These are phyloP conservation scores for Kalanchoe fedtschenkoi DNA, from an alignment of 164 flowering plant species.

Conservation along the genomic window DNA sequence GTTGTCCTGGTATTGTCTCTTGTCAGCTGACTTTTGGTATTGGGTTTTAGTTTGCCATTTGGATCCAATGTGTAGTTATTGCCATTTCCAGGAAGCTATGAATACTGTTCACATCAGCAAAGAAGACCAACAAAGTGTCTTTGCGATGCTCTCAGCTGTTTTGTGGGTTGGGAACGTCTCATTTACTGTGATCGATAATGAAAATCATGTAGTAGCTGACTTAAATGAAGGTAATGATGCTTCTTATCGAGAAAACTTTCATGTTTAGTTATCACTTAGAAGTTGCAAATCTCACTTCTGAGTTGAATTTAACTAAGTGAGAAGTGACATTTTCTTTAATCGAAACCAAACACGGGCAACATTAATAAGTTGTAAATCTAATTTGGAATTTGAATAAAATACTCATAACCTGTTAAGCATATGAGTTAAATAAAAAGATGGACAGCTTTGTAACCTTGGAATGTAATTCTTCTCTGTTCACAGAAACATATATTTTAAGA, in stretches of 20 bases:
- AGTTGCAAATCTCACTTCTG: not conserved
- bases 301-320: not conserved
- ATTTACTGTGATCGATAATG: slow-evolving; percentile 72
- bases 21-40: not conserved
- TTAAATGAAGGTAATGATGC: slow-evolving; percentile 69
- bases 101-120: slow-evolving; percentile 86
- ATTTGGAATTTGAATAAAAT: too few relatives aligned
- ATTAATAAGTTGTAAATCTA: too few relatives aligned
- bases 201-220: slow-evolving; percentile 86
- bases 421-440: not conserved
- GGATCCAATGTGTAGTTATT: not conserved
- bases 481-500: not conserved
- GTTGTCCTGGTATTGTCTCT: slow-evolving; percentile 56
- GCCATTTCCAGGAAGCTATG: slow-evolving; percentile 68
- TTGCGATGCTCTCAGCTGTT: slow-evolving; percentile 95
- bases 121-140: slow-evolving; percentile 81
- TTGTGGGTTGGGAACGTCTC: slow-evolving; percentile 92
- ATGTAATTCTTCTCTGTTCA: too few relatives aligned
- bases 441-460: not conserved
- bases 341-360: too few relatives aligned
- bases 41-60: not conserved
- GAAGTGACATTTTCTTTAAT: too few relatives aligned
- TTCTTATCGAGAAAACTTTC: not conserved
- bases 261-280: not conserved
- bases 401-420: not conserved